Percentiles rank a stretch among this genome's conserved stretches.
phyloP scores from a whole-genome alignment of 2,329 filamentous ascomycete genomes.

The Paecilomyces formosus region DNA sequence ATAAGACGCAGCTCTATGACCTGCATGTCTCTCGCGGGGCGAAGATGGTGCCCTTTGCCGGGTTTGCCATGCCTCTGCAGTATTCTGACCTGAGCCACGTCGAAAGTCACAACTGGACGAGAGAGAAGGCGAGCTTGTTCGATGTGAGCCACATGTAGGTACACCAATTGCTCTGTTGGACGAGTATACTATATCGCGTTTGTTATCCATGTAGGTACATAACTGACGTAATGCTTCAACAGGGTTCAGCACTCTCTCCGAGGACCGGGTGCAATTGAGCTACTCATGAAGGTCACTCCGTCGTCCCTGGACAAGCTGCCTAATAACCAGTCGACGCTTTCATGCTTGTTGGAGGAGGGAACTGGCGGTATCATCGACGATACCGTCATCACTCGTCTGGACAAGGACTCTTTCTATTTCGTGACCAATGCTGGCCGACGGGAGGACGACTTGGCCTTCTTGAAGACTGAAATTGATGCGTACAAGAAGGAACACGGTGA shows the following conservation, averaged over 20 bases:
- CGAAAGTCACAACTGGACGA: constrained; percentile 85
- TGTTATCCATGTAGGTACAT: background rate
- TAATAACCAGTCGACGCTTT: constrained; percentile 68
- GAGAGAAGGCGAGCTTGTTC: constrained; percentile 81
- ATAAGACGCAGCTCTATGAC: constrained; percentile 65
- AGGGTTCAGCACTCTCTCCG: constrained; percentile 75
- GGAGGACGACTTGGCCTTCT: constrained; percentile 76
- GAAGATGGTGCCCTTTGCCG: constrained; percentile 96
- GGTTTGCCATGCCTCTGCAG: constrained; percentile 86
- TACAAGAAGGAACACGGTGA: constrained; percentile 49
- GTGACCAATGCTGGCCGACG: constrained; percentile 92
- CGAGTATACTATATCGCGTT: constrained; percentile 7
- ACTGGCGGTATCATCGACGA: constrained; percentile 94
- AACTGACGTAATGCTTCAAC: background rate
- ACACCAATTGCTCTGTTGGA: background rate
- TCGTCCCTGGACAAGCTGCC: constrained; percentile 59
- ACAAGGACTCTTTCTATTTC: constrained; percentile 71
- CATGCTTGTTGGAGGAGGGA: constrained; percentile 68
- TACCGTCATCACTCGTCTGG: constrained; percentile 78
- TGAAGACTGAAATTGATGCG: constrained; percentile 59
- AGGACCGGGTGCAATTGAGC: constrained; percentile 70
- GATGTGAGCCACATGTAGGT: constrained; percentile 92
- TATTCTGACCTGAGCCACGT: constrained; percentile 70
- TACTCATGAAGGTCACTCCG: constrained; percentile 80
- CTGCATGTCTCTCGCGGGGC: constrained; percentile 70